Conservation (phyloP, 306 rosid genomes). For the Cicer judaicum region DNA sequence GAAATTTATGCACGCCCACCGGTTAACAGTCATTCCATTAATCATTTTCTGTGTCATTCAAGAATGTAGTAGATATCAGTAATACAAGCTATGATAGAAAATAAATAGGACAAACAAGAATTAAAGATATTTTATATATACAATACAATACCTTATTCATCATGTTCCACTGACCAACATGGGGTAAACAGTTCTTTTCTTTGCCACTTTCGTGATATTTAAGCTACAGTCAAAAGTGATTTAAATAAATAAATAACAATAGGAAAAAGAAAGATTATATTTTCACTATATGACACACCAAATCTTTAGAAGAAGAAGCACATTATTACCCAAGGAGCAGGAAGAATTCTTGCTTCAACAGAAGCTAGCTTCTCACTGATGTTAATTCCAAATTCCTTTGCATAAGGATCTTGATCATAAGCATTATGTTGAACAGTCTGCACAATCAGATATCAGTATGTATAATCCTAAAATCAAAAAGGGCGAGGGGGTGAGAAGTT, state of each 20-base stretch:
- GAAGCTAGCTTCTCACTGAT: slow-evolving; percentile 88
- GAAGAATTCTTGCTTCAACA: slow-evolving; percentile 96
- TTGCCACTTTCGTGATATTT: slow-evolving; percentile 95
- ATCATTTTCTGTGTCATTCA: slow-evolving; percentile 85
- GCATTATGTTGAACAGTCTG: slow-evolving; percentile 89
- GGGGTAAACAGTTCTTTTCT: slow-evolving; percentile 96
- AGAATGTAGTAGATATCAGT: slow-evolving; percentile 38
- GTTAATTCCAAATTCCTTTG: slow-evolving; percentile 89
- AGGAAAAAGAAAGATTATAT: not conserved
- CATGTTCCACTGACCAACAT: slow-evolving; percentile 99
- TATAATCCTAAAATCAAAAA: no score
- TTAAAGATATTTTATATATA: not conserved
- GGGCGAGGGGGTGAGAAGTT: no score
- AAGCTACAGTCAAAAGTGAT: slow-evolving; percentile 60
- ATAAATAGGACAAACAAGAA: slow-evolving; percentile 14
- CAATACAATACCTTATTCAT: slow-evolving; percentile 79
- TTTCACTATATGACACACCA: not conserved
- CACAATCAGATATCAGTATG: not conserved
- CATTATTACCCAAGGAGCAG: slow-evolving; percentile 92
- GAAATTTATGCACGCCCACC: slow-evolving; percentile 97
- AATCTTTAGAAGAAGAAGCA: slow-evolving; percentile 8
- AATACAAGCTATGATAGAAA: slow-evolving; percentile 24
- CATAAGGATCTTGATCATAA: slow-evolving; percentile 89
- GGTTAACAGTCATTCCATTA: slow-evolving; percentile 92
- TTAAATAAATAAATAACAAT: slow-evolving; percentile 24